Percentiles rank a stretch among this genome's conserved stretches.
phyloP scores from a whole-genome alignment of 2,329 filamentous ascomycete genomes.

The Hymenoscyphus fructigenus region DNA sequence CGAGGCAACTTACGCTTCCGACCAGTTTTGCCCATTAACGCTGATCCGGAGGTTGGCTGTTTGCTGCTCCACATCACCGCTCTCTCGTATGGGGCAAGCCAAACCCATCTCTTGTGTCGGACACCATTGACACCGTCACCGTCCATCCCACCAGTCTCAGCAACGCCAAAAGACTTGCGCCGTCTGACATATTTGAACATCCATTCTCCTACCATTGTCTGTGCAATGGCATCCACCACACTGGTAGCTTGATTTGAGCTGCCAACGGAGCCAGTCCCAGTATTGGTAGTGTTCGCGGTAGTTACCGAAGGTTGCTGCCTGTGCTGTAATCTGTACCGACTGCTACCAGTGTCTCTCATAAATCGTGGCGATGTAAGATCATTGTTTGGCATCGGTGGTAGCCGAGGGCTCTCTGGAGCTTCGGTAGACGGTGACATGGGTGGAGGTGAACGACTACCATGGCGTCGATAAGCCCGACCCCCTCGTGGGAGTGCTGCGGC shows the following conservation, averaged over 20 bases:
- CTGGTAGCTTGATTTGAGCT: conserved; percentile 67
- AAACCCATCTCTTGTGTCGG: conserved; percentile 96
- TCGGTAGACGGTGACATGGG: conserved; percentile 67
- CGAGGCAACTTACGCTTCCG: conserved; percentile 74
- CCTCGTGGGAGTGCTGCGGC: conserved; percentile 66
- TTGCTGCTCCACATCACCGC: conserved; percentile 98
- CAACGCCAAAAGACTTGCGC: conserved; percentile 85
- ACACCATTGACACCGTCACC: conserved; percentile 65
- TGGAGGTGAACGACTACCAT: conserved; percentile 60
- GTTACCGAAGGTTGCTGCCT: conserved; percentile 61
- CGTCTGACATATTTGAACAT: conserved; percentile 90
- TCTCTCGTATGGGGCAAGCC: conserved; percentile 94
- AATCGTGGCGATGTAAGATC: conserved; percentile 62
- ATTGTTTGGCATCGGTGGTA: conserved; percentile 73
- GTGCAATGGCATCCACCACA: conserved; percentile 94
- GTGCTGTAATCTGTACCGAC: conserved; percentile 48
- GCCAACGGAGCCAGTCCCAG: conserved; percentile 50
- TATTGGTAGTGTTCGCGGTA: conserved; percentile 48
- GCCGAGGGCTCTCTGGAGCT: conserved; percentile 64
- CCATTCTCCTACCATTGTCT: conserved; percentile 98
- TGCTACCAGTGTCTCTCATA: conserved; percentile 41
- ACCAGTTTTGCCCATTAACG: conserved; percentile 89
- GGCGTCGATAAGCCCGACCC: conserved; percentile 49
- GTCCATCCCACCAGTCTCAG: conserved; percentile 65
- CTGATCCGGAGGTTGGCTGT: conserved; percentile 84